phyloP scores from a whole-genome alignment of 441 rosid species.

The Pelargonium cotyledonis region DNA sequence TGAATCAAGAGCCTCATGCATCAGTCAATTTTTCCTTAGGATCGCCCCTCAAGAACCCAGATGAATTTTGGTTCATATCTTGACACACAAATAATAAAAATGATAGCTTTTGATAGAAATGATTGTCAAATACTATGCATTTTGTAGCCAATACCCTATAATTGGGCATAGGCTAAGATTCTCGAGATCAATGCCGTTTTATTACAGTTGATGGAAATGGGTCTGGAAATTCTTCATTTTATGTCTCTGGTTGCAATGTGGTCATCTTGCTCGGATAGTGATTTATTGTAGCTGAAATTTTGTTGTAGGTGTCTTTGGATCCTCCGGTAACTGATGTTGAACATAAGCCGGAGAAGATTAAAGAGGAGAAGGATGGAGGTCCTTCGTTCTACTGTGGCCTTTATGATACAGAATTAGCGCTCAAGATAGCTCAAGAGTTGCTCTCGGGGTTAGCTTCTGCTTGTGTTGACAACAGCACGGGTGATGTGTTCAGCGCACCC shows the following conservation, averaged over 20 bases:
- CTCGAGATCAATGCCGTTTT: background rate
- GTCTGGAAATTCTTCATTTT: background rate
- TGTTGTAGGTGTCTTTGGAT: constrained; percentile 34
- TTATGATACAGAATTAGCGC: constrained; percentile 57
- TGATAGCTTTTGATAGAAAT: background rate
- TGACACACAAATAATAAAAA: background rate
- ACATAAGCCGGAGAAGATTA: constrained; percentile 44
- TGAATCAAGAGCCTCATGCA: background rate
- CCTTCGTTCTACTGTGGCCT: constrained; percentile 55
- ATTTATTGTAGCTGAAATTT: constrained; percentile 7
- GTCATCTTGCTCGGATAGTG: constrained; percentile 7
- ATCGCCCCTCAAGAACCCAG: background rate
- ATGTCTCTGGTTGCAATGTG: background rate
- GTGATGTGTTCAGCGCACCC: constrained; percentile 66
- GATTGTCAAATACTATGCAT: background rate
- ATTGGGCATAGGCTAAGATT: background rate
- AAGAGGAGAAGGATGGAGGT: constrained; percentile 45
- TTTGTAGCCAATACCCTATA: background rate
- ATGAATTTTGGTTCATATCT: background rate
- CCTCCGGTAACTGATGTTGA: constrained; percentile 40
- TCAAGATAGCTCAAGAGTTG: constrained; percentile 52
- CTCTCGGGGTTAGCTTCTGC: constrained; percentile 79
- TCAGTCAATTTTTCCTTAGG: too few relatives aligned
- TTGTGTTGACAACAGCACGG: constrained; percentile 80
- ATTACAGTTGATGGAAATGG: background rate